phyloP scores from a whole-genome alignment of 768 basidiomycete genomes.

The Leccinum uliginosum region DNA sequence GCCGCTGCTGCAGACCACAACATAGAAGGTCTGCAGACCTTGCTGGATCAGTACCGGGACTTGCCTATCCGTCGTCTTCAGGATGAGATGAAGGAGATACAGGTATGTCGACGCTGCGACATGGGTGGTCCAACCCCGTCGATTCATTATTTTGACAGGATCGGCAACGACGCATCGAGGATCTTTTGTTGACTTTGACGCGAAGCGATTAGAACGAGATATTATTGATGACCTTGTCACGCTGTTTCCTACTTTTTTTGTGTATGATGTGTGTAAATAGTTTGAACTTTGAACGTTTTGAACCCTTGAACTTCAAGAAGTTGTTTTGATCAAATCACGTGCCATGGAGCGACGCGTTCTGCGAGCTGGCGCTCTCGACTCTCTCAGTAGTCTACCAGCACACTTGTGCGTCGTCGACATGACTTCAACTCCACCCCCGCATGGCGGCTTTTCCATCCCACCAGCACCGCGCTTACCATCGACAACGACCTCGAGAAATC shows the following conservation, averaged over 20 bases:
- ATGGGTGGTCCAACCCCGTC: background rate
- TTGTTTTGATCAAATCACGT: no score
- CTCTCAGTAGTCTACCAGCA: no score
- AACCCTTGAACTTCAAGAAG: no score
- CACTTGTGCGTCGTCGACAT: slow-evolving; percentile 9
- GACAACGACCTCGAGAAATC: slow-evolving; percentile 50
- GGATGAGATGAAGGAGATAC: slow-evolving; percentile 81
- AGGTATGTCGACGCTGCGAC: slow-evolving; percentile 39
- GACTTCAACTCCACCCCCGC: slow-evolving; percentile 49
- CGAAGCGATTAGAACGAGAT: slow-evolving; percentile 52
- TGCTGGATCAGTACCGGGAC: slow-evolving; percentile 60
- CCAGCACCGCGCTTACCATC: slow-evolving; percentile 50
- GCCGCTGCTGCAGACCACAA: slow-evolving; percentile 29
- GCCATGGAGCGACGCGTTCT: no score
- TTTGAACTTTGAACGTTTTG: background rate
- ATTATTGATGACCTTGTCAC: background rate
- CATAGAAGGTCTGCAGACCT: slow-evolving; percentile 51
- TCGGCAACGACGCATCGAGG: slow-evolving; percentile 76
- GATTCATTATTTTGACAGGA: slow-evolving; percentile 37
- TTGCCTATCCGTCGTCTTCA: slow-evolving; percentile 63
- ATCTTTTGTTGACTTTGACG: slow-evolving; percentile 63
- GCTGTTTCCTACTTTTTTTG: background rate
- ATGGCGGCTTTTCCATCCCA: slow-evolving; percentile 39
- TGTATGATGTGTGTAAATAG: no score
- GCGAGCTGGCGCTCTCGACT: no score